Conservation (phyloP, 176 grass and related monocot species). For the Urochloa ruziziensis region DNA sequence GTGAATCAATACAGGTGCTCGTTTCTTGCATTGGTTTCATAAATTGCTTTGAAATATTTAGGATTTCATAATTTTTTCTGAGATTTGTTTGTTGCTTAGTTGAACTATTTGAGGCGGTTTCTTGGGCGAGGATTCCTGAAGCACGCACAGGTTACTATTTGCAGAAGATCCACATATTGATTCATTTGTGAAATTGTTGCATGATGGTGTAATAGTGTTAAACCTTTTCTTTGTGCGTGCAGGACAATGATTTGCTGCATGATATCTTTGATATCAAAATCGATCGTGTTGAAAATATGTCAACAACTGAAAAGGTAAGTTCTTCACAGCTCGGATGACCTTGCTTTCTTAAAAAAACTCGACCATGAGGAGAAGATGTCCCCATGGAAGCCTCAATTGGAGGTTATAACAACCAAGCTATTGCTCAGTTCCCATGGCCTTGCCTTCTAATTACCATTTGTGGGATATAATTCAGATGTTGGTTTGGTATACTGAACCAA, state of each 20-base stretch:
- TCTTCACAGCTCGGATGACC: background rate
- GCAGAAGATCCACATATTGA: background rate
- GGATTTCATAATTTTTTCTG: background rate
- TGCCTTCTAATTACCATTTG: background rate
- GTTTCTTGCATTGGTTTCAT: background rate
- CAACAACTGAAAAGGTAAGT: background rate
- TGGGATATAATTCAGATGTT: background rate
- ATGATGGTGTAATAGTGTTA: background rate
- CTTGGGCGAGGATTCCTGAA: conserved; percentile 17
- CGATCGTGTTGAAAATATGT: conserved; percentile 10
- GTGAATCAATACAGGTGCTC: background rate
- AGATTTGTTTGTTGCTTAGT: background rate
- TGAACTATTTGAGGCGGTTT: conserved; percentile 24
- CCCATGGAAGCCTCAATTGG: no score
- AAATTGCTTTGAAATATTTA: background rate
- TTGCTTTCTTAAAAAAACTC: background rate
- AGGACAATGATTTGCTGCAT: conserved; percentile 17
- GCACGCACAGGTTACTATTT: background rate
- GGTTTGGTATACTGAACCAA: background rate
- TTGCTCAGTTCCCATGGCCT: background rate
- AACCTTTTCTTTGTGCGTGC: background rate
- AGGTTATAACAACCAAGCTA: no score
- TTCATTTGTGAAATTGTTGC: background rate
- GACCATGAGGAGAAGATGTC: background rate
- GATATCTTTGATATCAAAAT: conserved; percentile 19